These are phyloP conservation scores for Teratosphaeriaceae sp. DNA, from an alignment of 2,329 filamentous ascomycete species.

Conservation along the genomic window DNA sequence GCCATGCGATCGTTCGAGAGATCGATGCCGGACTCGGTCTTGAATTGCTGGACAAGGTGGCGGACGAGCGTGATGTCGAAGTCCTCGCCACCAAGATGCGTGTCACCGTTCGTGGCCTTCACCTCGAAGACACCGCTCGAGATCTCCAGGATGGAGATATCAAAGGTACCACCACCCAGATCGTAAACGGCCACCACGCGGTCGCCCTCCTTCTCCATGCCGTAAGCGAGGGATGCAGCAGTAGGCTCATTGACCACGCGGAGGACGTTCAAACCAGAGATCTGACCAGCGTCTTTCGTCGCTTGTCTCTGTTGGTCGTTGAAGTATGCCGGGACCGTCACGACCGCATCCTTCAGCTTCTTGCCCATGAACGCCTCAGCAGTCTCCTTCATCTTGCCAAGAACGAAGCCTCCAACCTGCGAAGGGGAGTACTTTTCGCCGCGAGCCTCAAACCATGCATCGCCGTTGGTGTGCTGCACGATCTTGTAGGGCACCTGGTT, in stretches of 20 bases:
- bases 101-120: constrained; percentile 98
- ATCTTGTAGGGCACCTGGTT: constrained; percentile 99
- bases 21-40: constrained; percentile 90
- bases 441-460: constrained; percentile 91
- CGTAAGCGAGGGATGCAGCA: constrained; percentile 90
- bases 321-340: constrained; percentile 97
- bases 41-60: constrained; percentile 90
- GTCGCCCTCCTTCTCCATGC: constrained; percentile 90
- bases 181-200: constrained; percentile 91
- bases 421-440: constrained; percentile 95
- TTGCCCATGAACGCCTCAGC: constrained; percentile 89
- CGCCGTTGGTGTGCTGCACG: constrained; percentile 90
- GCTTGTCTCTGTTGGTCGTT: constrained; percentile 97
- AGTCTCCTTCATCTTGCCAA: constrained; percentile 99
- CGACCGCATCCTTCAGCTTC: constrained; percentile 89
- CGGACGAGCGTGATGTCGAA: constrained; percentile 94
- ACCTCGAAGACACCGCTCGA: constrained; percentile 98
- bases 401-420: constrained; percentile 94
- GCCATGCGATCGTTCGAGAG: constrained; percentile 92
- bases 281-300: constrained; percentile 97
- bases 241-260: constrained; percentile 98
- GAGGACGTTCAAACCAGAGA: constrained; percentile 90
- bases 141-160: constrained; percentile 97
- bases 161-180: constrained; percentile 97
- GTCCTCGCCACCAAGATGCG: constrained; percentile 95